Base-by-base conservation (phyloP, 805 yeast species). In the Schwanniomyces occidentalis region DNA sequence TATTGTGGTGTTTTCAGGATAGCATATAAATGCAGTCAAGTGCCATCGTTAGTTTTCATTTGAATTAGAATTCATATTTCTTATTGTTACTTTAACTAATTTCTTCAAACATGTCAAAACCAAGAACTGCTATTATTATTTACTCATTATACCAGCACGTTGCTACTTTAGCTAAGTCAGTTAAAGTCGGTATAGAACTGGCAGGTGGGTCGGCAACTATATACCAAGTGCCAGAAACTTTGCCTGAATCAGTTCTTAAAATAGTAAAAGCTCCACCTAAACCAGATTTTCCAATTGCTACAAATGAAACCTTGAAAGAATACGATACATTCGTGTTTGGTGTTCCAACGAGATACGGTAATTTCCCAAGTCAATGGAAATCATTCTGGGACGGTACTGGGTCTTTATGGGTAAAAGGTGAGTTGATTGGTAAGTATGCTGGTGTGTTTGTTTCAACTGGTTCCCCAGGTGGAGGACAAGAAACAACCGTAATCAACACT, bases 361-460 rank as follows among this genome's bases (percentile, higher is more conserved):
- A 72, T 55, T 65, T 78, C 58, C 90, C 95, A 34, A 76, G 85
- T 23, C 95, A 86, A 65, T 81, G 83, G 78, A 74, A 79, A 50
- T 55, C 82, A 6, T 86, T 85, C 68, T 81, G 89, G 85, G 95
- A 83, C 54, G 62, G 71, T 33, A 85, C 93, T 26, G 93, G 93
- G 41, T 76, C 76, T 7, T 62, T 83, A 39, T 86, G 95, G 95
- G 83, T 82, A 36, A 42, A 60, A 20, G 90, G 90, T 44, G 76
- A 76, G 14, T 71, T 84, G 36, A 56, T 69, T 47, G 93, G 91
- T 46, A 86, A 86, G 63, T 76, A 78, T 38, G 88, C 81, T 16
- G 91, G 91, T 41, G 49, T 82, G 25, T 86, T 86, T 52, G 77
- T 80, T 26, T 71, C 84, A 32, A 82, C 93, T 12, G 88, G 86